Base-by-base conservation (phyloP, 257 asterid genomes). In the Parsonsia alboflavescens region DNA sequence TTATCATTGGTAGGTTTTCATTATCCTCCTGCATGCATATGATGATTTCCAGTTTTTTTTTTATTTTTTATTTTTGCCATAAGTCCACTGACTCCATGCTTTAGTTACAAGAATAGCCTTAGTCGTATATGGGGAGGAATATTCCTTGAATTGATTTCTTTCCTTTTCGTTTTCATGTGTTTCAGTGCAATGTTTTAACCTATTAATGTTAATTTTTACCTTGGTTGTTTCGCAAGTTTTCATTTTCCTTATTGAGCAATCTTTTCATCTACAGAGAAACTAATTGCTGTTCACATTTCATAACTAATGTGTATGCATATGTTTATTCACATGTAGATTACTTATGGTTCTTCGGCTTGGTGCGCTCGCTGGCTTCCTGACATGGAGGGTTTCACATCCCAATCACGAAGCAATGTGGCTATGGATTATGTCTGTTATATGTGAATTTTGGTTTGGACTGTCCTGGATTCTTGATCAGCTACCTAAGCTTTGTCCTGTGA, bases 401-500 rank as follows among this genome's bases (percentile, higher is more conserved):
- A 94, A 91, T 75, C 97, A 76, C 19, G 97, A 94, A 19, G 97
- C 97, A 16, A 77, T 90, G 84, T 92, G 98, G 97, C 56, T 93
- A 30, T 94, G 98, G 98, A 15, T 90, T 50, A 90, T 94, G 97
- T 92, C 97, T 8, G 93, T 94, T 2, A 72, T 90, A 13, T 92
- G 98, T 75, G 98, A 94, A 74, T 82, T 92, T 28, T 94, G 98
- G 98, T 94, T 94, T 64, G 98, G 97, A 0, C 70, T 90, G 42
- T 94, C 97, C 3, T 94, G 98, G 98, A 61, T 93, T 72, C 97
- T 93, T 45, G 98, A 93, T 78, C 97, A 90, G 79, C 82, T 91
- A 0, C 98, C 98, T 4, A 93, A 93, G 83, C 87, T 91, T 50
- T 93, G 97, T 64, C 97, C 97, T 0, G 98, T 93, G 30, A 91